Base-by-base conservation (phyloP, 148 eudicot genomes). In the Beta vulgaris region DNA sequence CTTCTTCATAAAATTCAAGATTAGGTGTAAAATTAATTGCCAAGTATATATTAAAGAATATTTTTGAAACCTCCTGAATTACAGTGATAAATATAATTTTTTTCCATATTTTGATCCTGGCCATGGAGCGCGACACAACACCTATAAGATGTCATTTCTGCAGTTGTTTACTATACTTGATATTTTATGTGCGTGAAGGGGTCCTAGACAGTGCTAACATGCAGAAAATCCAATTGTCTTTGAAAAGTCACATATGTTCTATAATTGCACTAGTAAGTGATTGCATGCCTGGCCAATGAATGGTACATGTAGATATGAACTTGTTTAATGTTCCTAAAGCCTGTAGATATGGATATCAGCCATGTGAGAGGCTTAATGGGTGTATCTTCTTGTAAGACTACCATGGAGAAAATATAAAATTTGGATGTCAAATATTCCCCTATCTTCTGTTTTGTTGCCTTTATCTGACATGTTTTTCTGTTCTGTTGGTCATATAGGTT, bases 401-500 rank as follows among this genome's bases (percentile, higher is more conserved):
- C 29, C 11, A 29, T 36, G 23, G 43, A 64, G n/a, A 64, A 16
- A 43, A 40, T n/a, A 21, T 43, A 46, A 7, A 36, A 37, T 48
- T 10, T n/a, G 54, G 13, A 57, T 69, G 64, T 15, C 35, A 62
- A 48, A n/a, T 49, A 2, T 8, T 79, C 34, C 44, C 21, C 26
- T 69, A 26, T 29, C 32, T 76, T 68, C 54, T n/a, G 40, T 42
- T 36, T 49, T 15, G 29, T 43, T n/a, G n/a, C 9, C 53, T 73
- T 28, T 23, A 18, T 63, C 65, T 54, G 44, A 36, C 40, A 35
- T 61, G 42, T 69, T 58, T n/a, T 37, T 43, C 43, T 71, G 37
- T 55, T 65, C 31, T 34, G 63, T 79, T 81, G 55, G 7, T 62
- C 73, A 44, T 67, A 43, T 85, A 94, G 98, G 88, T 87, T 82